Conservation (phyloP, 495 filamentous ascomycete species). For the Penicillium riverlandense region DNA sequence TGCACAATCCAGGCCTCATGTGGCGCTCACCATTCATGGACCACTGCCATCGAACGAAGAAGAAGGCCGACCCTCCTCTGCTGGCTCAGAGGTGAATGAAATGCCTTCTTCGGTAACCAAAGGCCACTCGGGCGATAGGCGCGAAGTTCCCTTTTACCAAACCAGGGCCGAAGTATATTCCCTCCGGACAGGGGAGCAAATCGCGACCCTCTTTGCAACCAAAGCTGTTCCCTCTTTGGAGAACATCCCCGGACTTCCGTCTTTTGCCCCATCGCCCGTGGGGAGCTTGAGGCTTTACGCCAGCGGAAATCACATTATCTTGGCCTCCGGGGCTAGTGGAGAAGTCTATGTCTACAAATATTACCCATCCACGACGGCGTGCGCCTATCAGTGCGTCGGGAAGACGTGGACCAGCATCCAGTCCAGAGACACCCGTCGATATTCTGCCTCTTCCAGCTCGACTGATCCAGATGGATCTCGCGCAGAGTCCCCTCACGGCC, state of each 20-base stretch:
- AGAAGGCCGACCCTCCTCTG: constrained; percentile 26
- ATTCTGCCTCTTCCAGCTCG: constrained; percentile 48
- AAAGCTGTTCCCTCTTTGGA: constrained; percentile 38
- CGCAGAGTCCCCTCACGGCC: constrained; percentile 39
- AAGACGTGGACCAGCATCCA: constrained; percentile 85
- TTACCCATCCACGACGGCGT: constrained; percentile 35
- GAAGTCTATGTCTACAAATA: constrained; percentile 71
- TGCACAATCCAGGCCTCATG: constrained; percentile 48
- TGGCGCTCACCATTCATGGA: constrained; percentile 72
- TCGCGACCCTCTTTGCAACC: constrained; percentile 62
- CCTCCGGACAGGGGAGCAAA: constrained; percentile 55
- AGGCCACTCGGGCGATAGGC: constrained; percentile 18
- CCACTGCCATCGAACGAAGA: constrained; percentile 43
- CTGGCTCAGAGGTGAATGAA: constrained; percentile 32
- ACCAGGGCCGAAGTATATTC: constrained; percentile 85
- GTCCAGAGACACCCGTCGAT: constrained; percentile 37
- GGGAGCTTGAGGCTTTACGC: constrained; percentile 66
- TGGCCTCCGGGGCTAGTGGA: constrained; percentile 75
- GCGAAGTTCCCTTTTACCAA: constrained; percentile 55
- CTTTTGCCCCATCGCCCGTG: constrained; percentile 51
- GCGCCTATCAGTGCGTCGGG: constrained; percentile 67
- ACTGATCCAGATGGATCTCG: constrained; percentile 47
- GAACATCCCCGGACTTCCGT: constrained; percentile 31
- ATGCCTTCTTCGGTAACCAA: constrained; percentile 18
- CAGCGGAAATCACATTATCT: constrained; percentile 56